Percentiles rank a stretch among this genome's conserved stretches.
Conservation (phyloP, 352 stramenopile species). For the Globisporangium viniferum region DNA sequence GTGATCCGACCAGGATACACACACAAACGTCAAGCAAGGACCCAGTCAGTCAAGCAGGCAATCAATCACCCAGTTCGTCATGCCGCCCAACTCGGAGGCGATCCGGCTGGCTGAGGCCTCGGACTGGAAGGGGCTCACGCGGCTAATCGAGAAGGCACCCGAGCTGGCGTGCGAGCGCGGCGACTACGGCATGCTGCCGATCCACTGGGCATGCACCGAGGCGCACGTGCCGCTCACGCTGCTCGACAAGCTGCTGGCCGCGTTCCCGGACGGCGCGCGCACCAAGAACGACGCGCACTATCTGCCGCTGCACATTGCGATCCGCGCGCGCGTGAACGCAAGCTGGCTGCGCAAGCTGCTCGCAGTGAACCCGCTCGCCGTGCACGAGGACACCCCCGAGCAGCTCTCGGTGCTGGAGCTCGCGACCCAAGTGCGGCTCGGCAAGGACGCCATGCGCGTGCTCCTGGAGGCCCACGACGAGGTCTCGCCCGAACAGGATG, state of each 20-base stretch:
- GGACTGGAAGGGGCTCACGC: slow-evolving; percentile 70
- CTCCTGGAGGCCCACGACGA: slow-evolving; percentile 25
- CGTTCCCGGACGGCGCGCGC: slow-evolving; percentile 53
- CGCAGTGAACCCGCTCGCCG: slow-evolving; percentile 45
- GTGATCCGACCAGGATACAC: neutral
- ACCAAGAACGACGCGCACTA: slow-evolving; percentile 63
- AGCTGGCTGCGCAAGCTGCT: slow-evolving; percentile 56
- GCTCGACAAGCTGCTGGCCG: slow-evolving; percentile 53
- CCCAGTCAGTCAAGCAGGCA: neutral
- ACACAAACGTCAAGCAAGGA: neutral
- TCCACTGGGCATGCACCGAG: slow-evolving; percentile 82
- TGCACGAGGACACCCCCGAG: slow-evolving; percentile 43
- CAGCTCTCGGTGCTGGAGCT: slow-evolving; percentile 52
- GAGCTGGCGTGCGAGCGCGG: slow-evolving; percentile 42
- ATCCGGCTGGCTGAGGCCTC: slow-evolving; percentile 74
- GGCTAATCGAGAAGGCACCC: slow-evolving; percentile 53
- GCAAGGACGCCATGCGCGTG: slow-evolving; percentile 44
- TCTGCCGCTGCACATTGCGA: slow-evolving; percentile 79
- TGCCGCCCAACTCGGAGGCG: slow-evolving; percentile 49
- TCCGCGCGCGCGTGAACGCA: slow-evolving; percentile 44
- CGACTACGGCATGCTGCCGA: slow-evolving; percentile 82
- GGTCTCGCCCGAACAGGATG: slow-evolving; percentile 15
- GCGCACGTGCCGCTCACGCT: slow-evolving; percentile 55
- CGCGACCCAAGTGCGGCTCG: slow-evolving; percentile 39
- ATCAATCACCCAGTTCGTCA: neutral